A percentile compares a stretch with the other conserved stretches of the same genome.
Conservation (phyloP, 805 yeast species). For the Saccharomycopsis sp. region DNA sequence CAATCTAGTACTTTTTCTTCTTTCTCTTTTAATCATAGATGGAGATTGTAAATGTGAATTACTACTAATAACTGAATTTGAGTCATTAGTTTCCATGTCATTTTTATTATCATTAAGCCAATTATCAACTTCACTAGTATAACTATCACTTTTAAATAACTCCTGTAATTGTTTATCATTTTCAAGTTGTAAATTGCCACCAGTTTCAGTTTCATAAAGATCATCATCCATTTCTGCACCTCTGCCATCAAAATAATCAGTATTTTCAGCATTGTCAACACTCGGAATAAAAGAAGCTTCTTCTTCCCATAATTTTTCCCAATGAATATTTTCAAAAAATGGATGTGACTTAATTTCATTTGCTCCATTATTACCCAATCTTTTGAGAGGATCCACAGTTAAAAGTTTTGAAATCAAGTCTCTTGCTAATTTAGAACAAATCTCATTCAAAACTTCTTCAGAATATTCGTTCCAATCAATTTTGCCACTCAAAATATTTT, state of each 20-base stretch:
- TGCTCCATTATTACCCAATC: constrained; percentile 72
- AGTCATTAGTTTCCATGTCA: constrained; percentile 13
- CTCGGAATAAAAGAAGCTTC: constrained; percentile 80
- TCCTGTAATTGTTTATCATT: constrained; percentile 19
- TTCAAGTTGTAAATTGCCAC: no score
- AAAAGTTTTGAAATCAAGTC: constrained; percentile 62
- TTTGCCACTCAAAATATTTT: constrained; percentile 60
- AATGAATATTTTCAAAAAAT: constrained; percentile 59
- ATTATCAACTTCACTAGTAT: constrained; percentile 2
- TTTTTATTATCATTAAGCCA: constrained; percentile 7
- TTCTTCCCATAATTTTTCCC: constrained; percentile 65
- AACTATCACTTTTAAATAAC: constrained; percentile 6
- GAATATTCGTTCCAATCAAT: constrained; percentile 79
- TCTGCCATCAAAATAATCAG: constrained; percentile 83
- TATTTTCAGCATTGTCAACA: constrained; percentile 69
- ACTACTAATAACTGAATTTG: constrained; percentile 22
- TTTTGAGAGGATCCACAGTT: constrained; percentile 45
- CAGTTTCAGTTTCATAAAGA: constrained; percentile 16
- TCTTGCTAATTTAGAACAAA: constrained; percentile 42
- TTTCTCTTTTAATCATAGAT: constrained; percentile 52
- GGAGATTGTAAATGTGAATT: constrained; percentile 26
- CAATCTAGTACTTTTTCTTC: constrained; percentile 54
- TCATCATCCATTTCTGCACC: constrained; percentile 64
- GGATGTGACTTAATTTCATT: constrained; percentile 71
- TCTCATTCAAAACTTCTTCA: constrained; percentile 39